These are phyloP conservation scores for Closterium sp. DNA, from an alignment of 139 green algal species.

Conservation along the genomic window DNA sequence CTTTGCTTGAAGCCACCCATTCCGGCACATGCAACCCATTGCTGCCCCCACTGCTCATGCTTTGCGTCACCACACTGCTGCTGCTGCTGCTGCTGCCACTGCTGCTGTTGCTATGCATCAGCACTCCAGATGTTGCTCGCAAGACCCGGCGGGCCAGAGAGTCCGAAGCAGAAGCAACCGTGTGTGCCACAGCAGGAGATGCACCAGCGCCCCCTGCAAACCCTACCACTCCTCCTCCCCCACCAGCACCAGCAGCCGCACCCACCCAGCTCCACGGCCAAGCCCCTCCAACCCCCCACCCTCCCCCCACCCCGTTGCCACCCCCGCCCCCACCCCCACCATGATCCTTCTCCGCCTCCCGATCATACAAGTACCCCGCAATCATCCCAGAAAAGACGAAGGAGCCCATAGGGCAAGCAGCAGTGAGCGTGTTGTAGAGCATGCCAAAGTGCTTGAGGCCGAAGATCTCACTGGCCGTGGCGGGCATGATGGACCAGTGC, in stretches of 20 bases:
- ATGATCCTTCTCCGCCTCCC: constrained; percentile 22
- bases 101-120: neutral
- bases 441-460: constrained; percentile 65
- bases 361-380: constrained; percentile 40
- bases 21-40: neutral
- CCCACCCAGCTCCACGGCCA: neutral
- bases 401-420: constrained; percentile 31
- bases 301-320: neutral
- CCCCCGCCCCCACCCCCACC: neutral
- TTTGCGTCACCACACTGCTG: neutral
- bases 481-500: constrained; percentile 76
- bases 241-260: neutral
- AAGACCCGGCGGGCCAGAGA: neutral
- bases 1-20: neutral
- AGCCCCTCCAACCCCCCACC: neutral
- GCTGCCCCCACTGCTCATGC: neutral
- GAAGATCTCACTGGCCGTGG: constrained; percentile 68
- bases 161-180: neutral
- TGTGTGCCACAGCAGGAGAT: neutral
- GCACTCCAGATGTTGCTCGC: neutral
- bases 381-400: constrained; percentile 39
- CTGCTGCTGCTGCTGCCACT: neutral
- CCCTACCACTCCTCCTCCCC: neutral
- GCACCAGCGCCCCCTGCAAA: neutral
- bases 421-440: constrained; percentile 42